phyloP scores from a whole-genome alignment of 2,329 filamentous ascomycete genomes.

The Aaosphaeria pasadenensis region DNA sequence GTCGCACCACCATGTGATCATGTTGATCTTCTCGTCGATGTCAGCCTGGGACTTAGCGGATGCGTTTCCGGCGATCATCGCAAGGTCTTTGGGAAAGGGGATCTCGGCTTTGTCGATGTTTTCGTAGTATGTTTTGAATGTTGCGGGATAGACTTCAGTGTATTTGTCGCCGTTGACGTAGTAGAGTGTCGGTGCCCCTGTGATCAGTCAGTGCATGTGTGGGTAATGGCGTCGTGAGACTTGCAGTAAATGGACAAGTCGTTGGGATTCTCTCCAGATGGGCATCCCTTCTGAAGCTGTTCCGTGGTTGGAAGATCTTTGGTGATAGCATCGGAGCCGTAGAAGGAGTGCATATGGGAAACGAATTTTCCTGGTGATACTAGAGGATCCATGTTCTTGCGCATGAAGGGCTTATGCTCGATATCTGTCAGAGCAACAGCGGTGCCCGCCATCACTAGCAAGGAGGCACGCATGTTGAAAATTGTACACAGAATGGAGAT shows the following conservation, averaged over 20 bases:
- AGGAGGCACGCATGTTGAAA: background rate
- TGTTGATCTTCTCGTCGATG: slow-evolving; percentile 11
- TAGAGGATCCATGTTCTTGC: slow-evolving; percentile 42
- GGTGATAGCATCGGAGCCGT: slow-evolving; percentile 38
- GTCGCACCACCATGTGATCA: background rate
- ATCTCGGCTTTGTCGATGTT: slow-evolving; percentile 40
- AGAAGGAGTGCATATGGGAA: slow-evolving; percentile 41
- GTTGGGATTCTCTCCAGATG: slow-evolving; percentile 43
- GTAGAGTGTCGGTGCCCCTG: slow-evolving; percentile 41
- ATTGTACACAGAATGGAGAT: background rate
- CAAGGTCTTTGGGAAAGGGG: slow-evolving; percentile 40
- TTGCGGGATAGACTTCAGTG: slow-evolving; percentile 29
- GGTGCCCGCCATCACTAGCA: background rate
- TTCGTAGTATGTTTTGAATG: slow-evolving; percentile 44
- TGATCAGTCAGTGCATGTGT: background rate
- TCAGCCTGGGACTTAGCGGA: slow-evolving; percentile 24
- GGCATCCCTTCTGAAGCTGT: slow-evolving; percentile 40
- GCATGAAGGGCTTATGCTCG: slow-evolving; percentile 28
- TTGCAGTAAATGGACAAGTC: slow-evolving; percentile 43
- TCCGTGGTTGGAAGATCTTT: slow-evolving; percentile 29
- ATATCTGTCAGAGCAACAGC: slow-evolving; percentile 1
- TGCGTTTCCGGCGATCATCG: slow-evolving; percentile 37
- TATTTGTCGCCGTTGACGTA: slow-evolving; percentile 29
- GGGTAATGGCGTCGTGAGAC: background rate
- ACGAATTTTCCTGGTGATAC: slow-evolving; percentile 35